These are phyloP conservation scores for Kodamaea anthophila DNA, from an alignment of 1,139 yeast genomes.

Conservation along the genomic window DNA sequence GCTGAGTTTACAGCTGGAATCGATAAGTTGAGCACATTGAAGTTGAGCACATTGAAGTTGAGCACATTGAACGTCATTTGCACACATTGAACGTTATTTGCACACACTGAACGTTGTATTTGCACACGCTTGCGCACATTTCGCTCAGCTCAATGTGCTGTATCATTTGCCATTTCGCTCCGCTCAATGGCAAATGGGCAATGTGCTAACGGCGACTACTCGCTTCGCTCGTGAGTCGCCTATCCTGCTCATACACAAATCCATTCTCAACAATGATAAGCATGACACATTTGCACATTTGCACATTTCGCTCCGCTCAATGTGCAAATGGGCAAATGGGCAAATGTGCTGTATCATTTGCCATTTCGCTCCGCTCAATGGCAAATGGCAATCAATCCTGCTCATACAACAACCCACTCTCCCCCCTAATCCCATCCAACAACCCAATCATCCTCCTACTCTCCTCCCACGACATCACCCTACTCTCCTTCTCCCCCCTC, in stretches of 20 bases:
- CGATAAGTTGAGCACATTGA: too few relatives aligned
- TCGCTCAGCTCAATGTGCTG: background rate
- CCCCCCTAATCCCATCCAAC: slow-evolving; percentile 12
- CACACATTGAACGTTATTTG: too few relatives aligned
- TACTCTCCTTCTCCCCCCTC: slow-evolving; percentile 11
- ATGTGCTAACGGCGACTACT: too few relatives aligned
- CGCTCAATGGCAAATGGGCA: background rate
- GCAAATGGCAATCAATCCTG: slow-evolving; percentile 10
- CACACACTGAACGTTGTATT: too few relatives aligned
- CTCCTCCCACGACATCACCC: slow-evolving; percentile 12
- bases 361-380: background rate
- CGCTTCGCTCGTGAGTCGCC: too few relatives aligned
- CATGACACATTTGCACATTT: too few relatives aligned
- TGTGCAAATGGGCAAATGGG: too few relatives aligned
- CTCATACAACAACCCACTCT: slow-evolving; percentile 11
- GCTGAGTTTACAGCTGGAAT: too few relatives aligned
- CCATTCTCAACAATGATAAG: too few relatives aligned
- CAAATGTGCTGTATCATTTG: background rate
- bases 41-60: too few relatives aligned
- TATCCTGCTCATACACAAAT: slow-evolving; percentile 12
- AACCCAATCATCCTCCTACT: slow-evolving; percentile 12
- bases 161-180: background rate
- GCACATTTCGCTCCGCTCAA: background rate
- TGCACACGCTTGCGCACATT: too few relatives aligned
- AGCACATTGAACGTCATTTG: too few relatives aligned